These are phyloP conservation scores for Balansia obtecta DNA, from an alignment of 2,329 filamentous ascomycete species.

Conservation along the genomic window DNA sequence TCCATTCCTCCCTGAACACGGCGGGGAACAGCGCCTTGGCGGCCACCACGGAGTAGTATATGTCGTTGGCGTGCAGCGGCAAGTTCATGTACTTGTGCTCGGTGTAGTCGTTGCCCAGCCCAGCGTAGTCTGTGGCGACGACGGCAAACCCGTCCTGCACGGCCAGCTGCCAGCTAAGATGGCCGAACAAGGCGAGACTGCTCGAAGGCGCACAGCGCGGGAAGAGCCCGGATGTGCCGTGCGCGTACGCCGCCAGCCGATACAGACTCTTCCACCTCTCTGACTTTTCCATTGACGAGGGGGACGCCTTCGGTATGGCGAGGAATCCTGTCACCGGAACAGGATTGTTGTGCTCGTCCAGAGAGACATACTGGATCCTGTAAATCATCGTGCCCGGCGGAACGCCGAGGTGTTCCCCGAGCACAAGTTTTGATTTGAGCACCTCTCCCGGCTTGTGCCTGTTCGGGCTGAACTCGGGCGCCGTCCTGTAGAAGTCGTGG, in stretches of 20 bases:
- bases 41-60: conserved; percentile 9
- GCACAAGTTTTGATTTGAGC: neutral
- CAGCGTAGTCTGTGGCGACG: conserved; percentile 12
- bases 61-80: conserved; percentile 6
- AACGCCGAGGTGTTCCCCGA: neutral
- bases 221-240: conserved; percentile 10
- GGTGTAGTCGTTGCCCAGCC: conserved; percentile 10
- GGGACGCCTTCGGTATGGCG: conserved; percentile 5
- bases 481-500: conserved; percentile 4
- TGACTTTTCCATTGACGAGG: too few species aligned
- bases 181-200: conserved; percentile 7
- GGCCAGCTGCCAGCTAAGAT: conserved; percentile 8
- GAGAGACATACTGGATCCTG: conserved; percentile 3
- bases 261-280: neutral
- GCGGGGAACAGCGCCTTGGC: conserved; percentile 2
- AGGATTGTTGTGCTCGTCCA: neutral
- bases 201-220: conserved; percentile 9
- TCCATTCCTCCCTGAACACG: conserved; percentile 2
- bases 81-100: conserved; percentile 9
- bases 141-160: conserved; percentile 9
- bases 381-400: neutral
- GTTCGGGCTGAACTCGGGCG: neutral
- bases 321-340: conserved; percentile 8
- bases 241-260: conserved; percentile 8
- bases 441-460: conserved; percentile 2